phyloP scores from a whole-genome alignment of 805 yeast genomes.

The Yarrowia porcina region DNA sequence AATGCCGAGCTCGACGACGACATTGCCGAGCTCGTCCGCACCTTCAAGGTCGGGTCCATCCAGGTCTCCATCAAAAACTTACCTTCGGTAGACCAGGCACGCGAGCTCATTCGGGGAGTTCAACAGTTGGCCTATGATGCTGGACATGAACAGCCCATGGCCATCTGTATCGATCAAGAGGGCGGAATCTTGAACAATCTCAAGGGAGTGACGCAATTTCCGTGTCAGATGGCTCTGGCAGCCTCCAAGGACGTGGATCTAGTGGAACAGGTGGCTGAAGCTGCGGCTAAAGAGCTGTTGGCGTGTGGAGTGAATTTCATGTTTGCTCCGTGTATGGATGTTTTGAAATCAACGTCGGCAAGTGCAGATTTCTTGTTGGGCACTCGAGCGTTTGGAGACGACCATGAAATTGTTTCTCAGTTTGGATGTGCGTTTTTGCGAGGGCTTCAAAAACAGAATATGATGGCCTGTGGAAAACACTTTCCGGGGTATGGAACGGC shows the following conservation, averaged over 20 bases:
- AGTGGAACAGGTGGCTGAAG: neutral
- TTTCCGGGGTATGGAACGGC: slow-evolving; percentile 68
- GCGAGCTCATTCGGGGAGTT: slow-evolving; percentile 45
- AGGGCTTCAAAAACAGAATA: slow-evolving; percentile 54
- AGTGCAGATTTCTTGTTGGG: slow-evolving; percentile 48
- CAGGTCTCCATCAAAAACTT: slow-evolving; percentile 53
- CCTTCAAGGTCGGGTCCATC: slow-evolving; percentile 50
- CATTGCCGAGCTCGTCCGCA: slow-evolving; percentile 27
- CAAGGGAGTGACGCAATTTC: slow-evolving; percentile 13
- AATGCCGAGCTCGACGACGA: slow-evolving; percentile 29
- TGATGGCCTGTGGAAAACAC: slow-evolving; percentile 57
- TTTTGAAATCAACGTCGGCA: slow-evolving; percentile 47
- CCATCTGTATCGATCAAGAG: slow-evolving; percentile 5
- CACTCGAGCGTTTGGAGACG: slow-evolving; percentile 2
- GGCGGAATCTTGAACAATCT: slow-evolving; percentile 5
- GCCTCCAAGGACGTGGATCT: neutral
- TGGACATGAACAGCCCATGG: slow-evolving; percentile 45
- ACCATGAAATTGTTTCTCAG: neutral
- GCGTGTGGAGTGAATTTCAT: slow-evolving; percentile 55
- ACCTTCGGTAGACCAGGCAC: slow-evolving; percentile 47
- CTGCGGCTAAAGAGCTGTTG: slow-evolving; percentile 29
- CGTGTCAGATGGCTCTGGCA: slow-evolving; percentile 8
- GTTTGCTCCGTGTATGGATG: slow-evolving; percentile 62
- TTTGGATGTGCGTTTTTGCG: slow-evolving; percentile 49
- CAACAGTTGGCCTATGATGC: slow-evolving; percentile 50